Base-by-base conservation (phyloP, 352 stramenopile genomes). In the Lagenidium sp. region DNA sequence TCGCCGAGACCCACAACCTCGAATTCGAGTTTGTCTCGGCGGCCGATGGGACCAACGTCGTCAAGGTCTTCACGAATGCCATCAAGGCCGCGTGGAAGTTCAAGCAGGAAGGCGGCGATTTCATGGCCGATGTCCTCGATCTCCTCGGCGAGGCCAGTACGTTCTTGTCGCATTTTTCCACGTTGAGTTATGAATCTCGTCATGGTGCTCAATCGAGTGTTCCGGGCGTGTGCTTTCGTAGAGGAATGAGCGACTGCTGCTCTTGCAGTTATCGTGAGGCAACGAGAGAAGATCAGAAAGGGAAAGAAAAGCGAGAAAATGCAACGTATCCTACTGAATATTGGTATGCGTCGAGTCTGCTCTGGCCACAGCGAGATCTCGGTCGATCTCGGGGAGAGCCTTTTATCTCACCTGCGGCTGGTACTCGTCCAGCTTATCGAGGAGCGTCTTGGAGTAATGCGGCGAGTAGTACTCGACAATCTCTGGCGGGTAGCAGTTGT, bases 381-480 rank as follows among this genome's bases (percentile, higher is more conserved):
- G n/a, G n/a, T n/a, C n/a, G n/a, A 24, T 24, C 16, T 20, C 5
- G 10, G 24, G 24, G 12, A n/a, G 8, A 35, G 22, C n/a, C 26
- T 36, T 44, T 39, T 82, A 92, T 58, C 74, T 78, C 39, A 88
- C 77, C 37, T 94, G 79, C 13, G 88, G 89, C 55, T 96, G 82
- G 57, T 88, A 97, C 46, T 98, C 93, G 45, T 98, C 93, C 30
- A 98, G 79, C 60, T 97, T 97, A 57, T 97, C 84, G 16, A 98
- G 65, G n/a, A 98, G 70, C 40, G 85, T 94, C 67, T 97, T 97
- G 44, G 84, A 95, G 66, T 98, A 97, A 54, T 97, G 95, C 21
- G 90, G 89, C 44, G 85, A 96, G 67, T 97, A 98, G 58, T 97
- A 98, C 64, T 98, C 87, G 38, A 98, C 92, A 40, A 97, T 96